Evolutionary conservation across 1,284 basidiomycete species (phyloP).

Genomic region (Peniophora sp.): DNA sequence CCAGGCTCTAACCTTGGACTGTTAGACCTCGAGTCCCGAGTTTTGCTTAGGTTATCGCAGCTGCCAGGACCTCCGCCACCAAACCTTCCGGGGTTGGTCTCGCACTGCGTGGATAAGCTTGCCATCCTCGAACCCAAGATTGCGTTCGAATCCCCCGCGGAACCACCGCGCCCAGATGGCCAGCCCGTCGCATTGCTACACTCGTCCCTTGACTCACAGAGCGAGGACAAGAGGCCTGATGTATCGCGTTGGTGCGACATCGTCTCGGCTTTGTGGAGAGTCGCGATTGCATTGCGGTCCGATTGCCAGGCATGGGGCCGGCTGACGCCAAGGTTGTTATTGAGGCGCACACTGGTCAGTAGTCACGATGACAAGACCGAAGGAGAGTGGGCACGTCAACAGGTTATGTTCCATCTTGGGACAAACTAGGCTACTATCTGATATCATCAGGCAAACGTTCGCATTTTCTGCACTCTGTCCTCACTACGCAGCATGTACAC

Average conservation of each 20-base stretch:
- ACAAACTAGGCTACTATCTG: too few species aligned
- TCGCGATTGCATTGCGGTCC: slow-evolving; percentile 34
- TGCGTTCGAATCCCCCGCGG: slow-evolving; percentile 1
- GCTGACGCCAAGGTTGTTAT: slow-evolving; percentile 42
- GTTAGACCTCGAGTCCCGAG: not conserved
- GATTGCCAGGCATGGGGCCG: slow-evolving; percentile 38
- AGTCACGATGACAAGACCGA: slow-evolving; percentile 19
- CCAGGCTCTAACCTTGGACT: not conserved
- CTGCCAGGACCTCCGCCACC: not conserved
- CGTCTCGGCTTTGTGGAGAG: slow-evolving; percentile 54
- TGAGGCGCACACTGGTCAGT: slow-evolving; percentile 43
- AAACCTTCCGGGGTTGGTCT: not conserved
- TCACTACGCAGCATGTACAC: too few species aligned
- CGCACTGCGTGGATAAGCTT: not conserved
- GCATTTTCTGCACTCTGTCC: too few species aligned
- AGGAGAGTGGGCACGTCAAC: slow-evolving; percentile 29
- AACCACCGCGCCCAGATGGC: not conserved
- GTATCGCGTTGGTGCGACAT: slow-evolving; percentile 40
- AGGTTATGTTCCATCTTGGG: too few species aligned
- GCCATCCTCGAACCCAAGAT: not conserved
- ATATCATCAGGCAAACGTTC: too few species aligned
- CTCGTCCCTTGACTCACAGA: slow-evolving; percentile 30
- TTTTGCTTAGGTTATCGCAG: not conserved
- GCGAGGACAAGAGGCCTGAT: slow-evolving; percentile 26
- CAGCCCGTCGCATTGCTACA: slow-evolving; percentile 6